A percentile compares a stretch with the other conserved stretches of the same genome.
These are phyloP conservation scores for Talaromyces sp. DNA, from an alignment of 2,329 filamentous ascomycete species.

Conservation along the genomic window DNA sequence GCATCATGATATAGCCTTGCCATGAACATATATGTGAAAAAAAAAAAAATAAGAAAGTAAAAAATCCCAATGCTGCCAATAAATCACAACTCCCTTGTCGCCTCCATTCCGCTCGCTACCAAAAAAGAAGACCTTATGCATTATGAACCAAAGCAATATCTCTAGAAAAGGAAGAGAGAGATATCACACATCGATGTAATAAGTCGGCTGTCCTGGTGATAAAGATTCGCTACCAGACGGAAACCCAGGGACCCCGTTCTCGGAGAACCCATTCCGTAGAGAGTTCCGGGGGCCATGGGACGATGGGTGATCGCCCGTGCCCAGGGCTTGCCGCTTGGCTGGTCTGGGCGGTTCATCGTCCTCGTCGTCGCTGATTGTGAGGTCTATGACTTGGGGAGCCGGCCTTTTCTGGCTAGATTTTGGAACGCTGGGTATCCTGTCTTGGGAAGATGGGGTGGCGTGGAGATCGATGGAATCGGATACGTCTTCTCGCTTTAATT, in stretches of 20 bases:
- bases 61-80: neutral
- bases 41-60: neutral
- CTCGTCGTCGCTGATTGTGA: constrained; percentile 49
- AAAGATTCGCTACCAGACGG: constrained; percentile 7
- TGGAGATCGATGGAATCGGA: constrained; percentile 22
- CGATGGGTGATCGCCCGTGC: constrained; percentile 16
- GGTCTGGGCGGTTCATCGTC: constrained; percentile 36
- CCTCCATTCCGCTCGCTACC: neutral
- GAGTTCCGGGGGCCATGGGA: constrained; percentile 19
- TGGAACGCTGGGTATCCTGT: constrained; percentile 14
- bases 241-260: neutral
- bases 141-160: neutral
- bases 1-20: neutral
- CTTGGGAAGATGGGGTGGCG: constrained; percentile 28
- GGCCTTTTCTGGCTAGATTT: constrained; percentile 41
- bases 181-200: constrained; percentile 8
- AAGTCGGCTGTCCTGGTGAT: constrained; percentile 5
- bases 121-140: neutral
- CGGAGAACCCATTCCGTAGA: constrained; percentile 8
- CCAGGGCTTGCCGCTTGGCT: constrained; percentile 31
- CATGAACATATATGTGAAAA: neutral
- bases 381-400: constrained; percentile 47
- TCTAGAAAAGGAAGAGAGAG: neutral
- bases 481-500: constrained; percentile 31
- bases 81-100: neutral